Conservation (phyloP, 2,329 filamentous ascomycete species). For the Neofusicoccum laricinum region DNA sequence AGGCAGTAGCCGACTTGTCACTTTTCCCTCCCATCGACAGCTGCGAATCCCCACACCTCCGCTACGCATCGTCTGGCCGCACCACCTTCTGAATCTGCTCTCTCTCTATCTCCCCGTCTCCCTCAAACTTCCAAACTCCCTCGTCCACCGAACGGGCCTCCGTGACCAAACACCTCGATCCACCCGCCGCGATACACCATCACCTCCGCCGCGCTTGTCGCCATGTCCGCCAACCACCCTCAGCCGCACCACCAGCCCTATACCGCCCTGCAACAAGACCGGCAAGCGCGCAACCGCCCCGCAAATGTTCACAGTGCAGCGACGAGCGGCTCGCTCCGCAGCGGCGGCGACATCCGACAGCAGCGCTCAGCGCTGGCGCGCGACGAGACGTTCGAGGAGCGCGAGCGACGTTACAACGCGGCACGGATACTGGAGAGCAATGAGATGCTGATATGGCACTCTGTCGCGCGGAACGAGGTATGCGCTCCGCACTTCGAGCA, state of each 20-base stretch:
- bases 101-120: background rate
- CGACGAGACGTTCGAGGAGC: conserved; percentile 27
- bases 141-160: too few species aligned
- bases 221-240: background rate
- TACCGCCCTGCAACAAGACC: conserved; percentile 26
- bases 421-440: conserved; percentile 31
- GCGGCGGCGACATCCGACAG: background rate
- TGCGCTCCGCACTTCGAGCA: background rate
- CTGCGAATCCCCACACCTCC: background rate
- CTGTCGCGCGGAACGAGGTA: conserved; percentile 33
- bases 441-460: conserved; percentile 38
- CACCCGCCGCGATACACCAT: background rate
- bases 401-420: conserved; percentile 30
- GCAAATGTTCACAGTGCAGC: conserved; percentile 15
- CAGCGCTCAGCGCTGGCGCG: background rate
- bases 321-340: background rate
- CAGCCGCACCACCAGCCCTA: conserved; percentile 11
- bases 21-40: background rate
- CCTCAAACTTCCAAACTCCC: background rate
- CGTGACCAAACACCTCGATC: too few species aligned
- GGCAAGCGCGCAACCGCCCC: conserved; percentile 26
- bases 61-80: background rate
- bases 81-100: background rate
- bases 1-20: conserved; percentile 1
- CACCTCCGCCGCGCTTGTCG: background rate